phyloP scores from a whole-genome alignment of 164 flowering plant genomes.

The Vitis riparia region DNA sequence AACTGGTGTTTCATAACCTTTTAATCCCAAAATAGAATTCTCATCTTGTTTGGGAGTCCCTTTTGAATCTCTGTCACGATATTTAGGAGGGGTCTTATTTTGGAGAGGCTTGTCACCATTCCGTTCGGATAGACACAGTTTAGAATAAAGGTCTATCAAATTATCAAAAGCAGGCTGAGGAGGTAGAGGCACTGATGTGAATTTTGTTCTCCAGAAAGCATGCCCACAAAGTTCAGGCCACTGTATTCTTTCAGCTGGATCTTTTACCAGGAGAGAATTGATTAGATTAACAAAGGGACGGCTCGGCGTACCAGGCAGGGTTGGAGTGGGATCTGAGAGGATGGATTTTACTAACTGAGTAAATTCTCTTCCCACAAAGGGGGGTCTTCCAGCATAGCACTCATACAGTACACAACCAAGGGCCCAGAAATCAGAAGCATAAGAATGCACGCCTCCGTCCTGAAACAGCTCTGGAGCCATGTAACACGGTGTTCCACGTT shows the following conservation, averaged over 20 bases:
- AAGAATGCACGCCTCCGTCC: conserved; percentile 97
- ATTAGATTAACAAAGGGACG: conserved; percentile 71
- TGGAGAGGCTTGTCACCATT: conserved; percentile 68
- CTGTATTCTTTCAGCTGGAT: conserved; percentile 89
- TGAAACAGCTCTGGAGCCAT: conserved; percentile 99
- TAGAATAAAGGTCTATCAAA: conserved; percentile 61
- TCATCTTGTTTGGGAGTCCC: conserved; percentile 54
- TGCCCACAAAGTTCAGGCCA: conserved; percentile 90
- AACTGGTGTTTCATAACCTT: conserved; percentile 61
- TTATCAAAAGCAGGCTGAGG: conserved; percentile 84
- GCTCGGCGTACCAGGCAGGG: conserved; percentile 81
- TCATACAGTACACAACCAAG: conserved; percentile 97
- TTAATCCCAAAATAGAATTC: conserved; percentile 42
- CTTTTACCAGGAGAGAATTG: conserved; percentile 78
- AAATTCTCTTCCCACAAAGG: conserved; percentile 83
- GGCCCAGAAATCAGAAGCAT: conserved; percentile 98
- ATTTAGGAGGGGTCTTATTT: conserved; percentile 66
- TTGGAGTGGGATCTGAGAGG: conserved; percentile 74
- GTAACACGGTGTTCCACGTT: conserved; percentile 96
- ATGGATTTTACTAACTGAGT: conserved; percentile 89
- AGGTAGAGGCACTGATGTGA: conserved; percentile 60
- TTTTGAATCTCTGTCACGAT: conserved; percentile 55
- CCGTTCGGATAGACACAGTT: conserved; percentile 70
- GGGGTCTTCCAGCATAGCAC: conserved; percentile 91
- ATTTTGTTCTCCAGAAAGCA: conserved; percentile 78